Percentiles rank a stretch among this genome's conserved stretches.
These are phyloP conservation scores for Gymnopilus junonius DNA, from an alignment of 768 basidiomycete species.

Conservation along the genomic window DNA sequence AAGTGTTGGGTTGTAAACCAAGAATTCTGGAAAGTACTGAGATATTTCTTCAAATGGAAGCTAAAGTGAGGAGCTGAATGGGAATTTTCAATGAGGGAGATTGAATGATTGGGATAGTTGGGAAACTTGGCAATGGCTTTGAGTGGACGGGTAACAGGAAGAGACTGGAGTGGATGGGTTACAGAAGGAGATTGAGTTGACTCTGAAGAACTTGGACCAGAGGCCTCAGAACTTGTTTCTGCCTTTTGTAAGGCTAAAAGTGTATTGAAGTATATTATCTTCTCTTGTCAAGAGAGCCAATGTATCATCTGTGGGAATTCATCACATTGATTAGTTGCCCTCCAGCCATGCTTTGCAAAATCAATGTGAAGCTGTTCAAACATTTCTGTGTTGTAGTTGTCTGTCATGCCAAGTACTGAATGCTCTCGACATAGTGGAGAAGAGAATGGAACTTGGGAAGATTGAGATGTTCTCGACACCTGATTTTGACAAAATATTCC, in stretches of 20 bases:
- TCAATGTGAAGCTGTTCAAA: too few relatives aligned
- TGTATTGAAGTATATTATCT: constrained; percentile 17
- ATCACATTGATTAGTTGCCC: too few relatives aligned
- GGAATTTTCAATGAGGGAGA: constrained; percentile 5
- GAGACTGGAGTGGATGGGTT: too few relatives aligned
- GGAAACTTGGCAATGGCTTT: constrained; percentile 7
- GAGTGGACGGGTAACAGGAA: too few relatives aligned
- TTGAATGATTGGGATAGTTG: constrained; percentile 14
- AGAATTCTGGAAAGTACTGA: too few relatives aligned
- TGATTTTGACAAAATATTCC: constrained; percentile 14
- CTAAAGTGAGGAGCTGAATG: constrained; percentile 25
- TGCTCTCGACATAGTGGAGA: constrained; percentile 23
- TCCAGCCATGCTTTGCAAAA: too few relatives aligned
- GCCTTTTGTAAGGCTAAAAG: neutral
- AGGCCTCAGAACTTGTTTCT: neutral
- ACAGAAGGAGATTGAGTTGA: too few relatives aligned
- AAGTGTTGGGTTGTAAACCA: neutral
- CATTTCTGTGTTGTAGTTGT: too few relatives aligned
- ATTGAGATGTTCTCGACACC: too few relatives aligned
- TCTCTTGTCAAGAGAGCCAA: constrained; percentile 40
- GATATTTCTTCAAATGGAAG: constrained; percentile 29
- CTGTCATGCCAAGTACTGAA: constrained; percentile 30
- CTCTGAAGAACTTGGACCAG: too few relatives aligned
- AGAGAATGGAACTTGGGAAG: constrained; percentile 21
- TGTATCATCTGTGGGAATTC: constrained; percentile 39